phyloP scores from a whole-genome alignment of 2,329 filamentous ascomycete species.

The Calonectria naviculata region DNA sequence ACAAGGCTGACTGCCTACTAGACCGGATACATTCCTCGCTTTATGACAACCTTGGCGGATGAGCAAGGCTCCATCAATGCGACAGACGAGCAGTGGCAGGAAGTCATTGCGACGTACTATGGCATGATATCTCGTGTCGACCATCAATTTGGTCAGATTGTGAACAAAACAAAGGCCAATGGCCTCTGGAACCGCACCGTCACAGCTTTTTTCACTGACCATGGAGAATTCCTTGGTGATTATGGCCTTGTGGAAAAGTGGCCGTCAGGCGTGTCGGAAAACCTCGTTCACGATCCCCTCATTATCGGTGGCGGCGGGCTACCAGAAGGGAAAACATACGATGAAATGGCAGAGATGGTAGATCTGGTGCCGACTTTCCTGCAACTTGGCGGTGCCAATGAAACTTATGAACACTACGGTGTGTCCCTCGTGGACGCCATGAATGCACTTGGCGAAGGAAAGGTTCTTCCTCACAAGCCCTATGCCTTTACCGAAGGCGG shows the following conservation, averaged over 20 bases:
- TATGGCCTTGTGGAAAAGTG: background rate
- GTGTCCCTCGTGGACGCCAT: background rate
- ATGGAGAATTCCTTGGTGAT: background rate
- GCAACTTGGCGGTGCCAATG: background rate
- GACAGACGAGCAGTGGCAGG: background rate
- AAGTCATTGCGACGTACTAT: background rate
- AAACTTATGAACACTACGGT: background rate
- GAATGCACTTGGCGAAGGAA: background rate
- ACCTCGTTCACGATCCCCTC: background rate
- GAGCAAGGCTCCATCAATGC: background rate
- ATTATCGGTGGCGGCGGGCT: background rate
- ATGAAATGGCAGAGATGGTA: background rate
- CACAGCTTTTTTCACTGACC: background rate
- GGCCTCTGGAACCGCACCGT: background rate
- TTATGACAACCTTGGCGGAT: background rate
- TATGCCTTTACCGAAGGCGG: background rate
- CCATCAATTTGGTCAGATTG: background rate
- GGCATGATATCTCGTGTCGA: background rate
- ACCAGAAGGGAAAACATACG: background rate
- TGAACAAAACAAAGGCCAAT: background rate
- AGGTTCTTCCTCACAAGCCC: background rate
- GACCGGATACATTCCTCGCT: background rate
- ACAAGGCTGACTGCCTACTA: background rate
- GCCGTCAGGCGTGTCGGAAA: background rate
- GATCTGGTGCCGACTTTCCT: background rate